phyloP scores from a whole-genome alignment of 2,329 filamentous ascomycete genomes.

The Biscogniauxia mediterranea region DNA sequence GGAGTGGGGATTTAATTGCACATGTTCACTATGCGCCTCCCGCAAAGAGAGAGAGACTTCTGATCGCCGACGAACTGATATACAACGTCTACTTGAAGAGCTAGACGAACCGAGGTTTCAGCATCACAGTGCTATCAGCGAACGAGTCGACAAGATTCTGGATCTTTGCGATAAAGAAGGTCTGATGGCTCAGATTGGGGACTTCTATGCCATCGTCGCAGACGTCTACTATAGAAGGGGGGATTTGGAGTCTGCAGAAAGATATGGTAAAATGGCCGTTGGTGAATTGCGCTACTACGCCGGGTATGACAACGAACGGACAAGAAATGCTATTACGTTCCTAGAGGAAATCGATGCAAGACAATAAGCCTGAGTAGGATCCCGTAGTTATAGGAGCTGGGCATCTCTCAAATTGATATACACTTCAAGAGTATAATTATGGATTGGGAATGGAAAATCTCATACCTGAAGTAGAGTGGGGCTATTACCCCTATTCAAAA shows the following conservation, averaged over 20 bases:
- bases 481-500: too few relatives aligned
- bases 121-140: conserved; percentile 8
- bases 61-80: conserved; percentile 20
- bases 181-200: conserved; percentile 25
- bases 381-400: too few relatives aligned
- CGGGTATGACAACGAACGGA: conserved; percentile 24
- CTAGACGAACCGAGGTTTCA: conserved; percentile 17
- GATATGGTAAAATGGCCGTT: conserved; percentile 20
- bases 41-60: conserved; percentile 15
- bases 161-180: conserved; percentile 22
- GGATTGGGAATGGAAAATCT: too few relatives aligned
- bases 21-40: conserved; percentile 25
- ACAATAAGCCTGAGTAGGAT: too few relatives aligned
- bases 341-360: conserved; percentile 8
- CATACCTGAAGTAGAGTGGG: too few relatives aligned
- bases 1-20: conserved; percentile 31
- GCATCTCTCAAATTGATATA: too few relatives aligned
- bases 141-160: conserved; percentile 19
- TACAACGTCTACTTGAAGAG: conserved; percentile 23
- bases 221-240: conserved; percentile 21
- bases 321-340: conserved; percentile 11
- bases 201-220: conserved; percentile 23
- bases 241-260: conserved; percentile 16
- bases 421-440: too few relatives aligned
- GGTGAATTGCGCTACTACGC: conserved; percentile 22